These are phyloP conservation scores for Musa schizocarpa DNA, from an alignment of 176 grass and related monocot species.

Conservation along the genomic window DNA sequence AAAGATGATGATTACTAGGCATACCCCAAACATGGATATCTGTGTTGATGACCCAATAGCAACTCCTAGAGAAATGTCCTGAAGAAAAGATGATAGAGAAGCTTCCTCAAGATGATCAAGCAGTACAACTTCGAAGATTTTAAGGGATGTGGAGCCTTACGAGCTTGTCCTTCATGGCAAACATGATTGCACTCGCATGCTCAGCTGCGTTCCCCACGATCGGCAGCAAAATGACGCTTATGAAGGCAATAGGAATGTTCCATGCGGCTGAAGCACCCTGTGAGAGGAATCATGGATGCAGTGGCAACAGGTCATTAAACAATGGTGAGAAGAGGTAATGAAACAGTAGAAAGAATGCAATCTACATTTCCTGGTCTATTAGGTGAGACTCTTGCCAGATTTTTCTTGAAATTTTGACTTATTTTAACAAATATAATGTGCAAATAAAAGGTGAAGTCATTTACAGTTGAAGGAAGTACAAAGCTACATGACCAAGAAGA, in stretches of 20 bases:
- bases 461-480: too few relatives aligned
- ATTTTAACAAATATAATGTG: not conserved
- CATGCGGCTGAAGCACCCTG: slow-evolving; percentile 54
- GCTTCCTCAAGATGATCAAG: not conserved
- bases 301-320: not conserved
- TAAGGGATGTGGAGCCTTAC: slow-evolving; percentile 23
- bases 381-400: too few relatives aligned
- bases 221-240: slow-evolving; percentile 76
- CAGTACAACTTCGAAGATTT: not conserved
- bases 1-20: not conserved
- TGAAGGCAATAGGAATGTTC: slow-evolving; percentile 61
- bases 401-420: not conserved
- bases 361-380: too few relatives aligned
- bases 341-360: not conserved
- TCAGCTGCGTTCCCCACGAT: slow-evolving; percentile 78
- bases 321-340: not conserved
- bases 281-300: slow-evolving; percentile 8
- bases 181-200: slow-evolving; percentile 67
- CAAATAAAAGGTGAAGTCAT: too few relatives aligned
- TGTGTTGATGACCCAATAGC: slow-evolving; percentile 74
- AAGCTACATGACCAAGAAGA: too few relatives aligned
- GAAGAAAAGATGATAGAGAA: not conserved
- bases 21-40: slow-evolving; percentile 87
- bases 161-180: slow-evolving; percentile 80
- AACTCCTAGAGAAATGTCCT: slow-evolving; percentile 71